Evolutionary conservation across 768 basidiomycete genomes (phyloP), one percentile per base, ranked within the genome.

Genomic region (Rhodotorula graminis): DNA sequence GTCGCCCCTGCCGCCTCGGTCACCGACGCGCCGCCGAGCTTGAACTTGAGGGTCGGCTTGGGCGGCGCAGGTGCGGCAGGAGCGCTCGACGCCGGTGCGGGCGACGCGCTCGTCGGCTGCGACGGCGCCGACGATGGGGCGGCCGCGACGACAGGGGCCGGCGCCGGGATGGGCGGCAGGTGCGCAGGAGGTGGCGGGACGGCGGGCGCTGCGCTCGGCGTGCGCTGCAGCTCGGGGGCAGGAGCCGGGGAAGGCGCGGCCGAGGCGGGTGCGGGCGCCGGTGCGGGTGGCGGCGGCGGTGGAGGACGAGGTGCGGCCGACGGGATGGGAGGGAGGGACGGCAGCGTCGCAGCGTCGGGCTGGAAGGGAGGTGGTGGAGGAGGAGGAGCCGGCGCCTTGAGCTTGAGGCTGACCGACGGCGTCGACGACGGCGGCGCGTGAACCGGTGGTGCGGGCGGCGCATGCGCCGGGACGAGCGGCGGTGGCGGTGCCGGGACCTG

Each of bases 31-130:
- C 79, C 79, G 27, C 81, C 78, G 33, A 80, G 77, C 65, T 81
- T 75, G 56, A 81, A 75, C 69, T 85, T 82, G 70, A 76, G 79
- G 52, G 23, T 44, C 0, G 65, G n/a, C 49, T 74, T 74, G n/a
- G 65, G 44, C 8, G 62, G 50, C 3, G 61, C 49, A 29, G 40
- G 56, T 27, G 62, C 49, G n/a, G 66, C 50, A 0, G 57, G 5
- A 29, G 40, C 44, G 23, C 62, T 3, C 19, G 68, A 65, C 1
- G 63, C 61, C 53, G 64, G 53, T 19, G 61, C n/a, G 50, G 46
- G 52, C n/a, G 46, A 7, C 23, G 58, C 21, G 6, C 58, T n/a
- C 33, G 55, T n/a, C 25, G 47, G 25, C 18, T 56, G 18, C 57
- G 47, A 3, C 5, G 37, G 37, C 11, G 37, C 25, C 31, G 47